Conservation (phyloP, 208 protist genomes). For the Trypanosoma theileri region DNA sequence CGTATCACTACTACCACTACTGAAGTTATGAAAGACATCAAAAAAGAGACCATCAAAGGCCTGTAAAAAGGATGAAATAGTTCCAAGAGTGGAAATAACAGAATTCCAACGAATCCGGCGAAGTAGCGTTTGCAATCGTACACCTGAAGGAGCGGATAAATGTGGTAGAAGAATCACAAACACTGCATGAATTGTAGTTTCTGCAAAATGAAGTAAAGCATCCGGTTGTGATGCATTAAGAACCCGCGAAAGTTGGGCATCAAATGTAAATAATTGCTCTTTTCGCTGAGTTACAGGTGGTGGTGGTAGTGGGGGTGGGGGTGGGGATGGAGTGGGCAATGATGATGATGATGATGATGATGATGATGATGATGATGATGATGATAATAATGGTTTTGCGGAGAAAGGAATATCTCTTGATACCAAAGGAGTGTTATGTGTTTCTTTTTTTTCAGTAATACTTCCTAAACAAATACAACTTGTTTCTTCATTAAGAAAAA, state of each 20-base stretch:
- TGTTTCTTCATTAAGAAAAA: slow-evolving; percentile 1
- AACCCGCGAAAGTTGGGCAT: slow-evolving; percentile 22
- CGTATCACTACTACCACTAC: neutral
- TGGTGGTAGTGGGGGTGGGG: neutral
- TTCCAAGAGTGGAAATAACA: slow-evolving; percentile 26
- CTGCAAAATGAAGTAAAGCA: slow-evolving; percentile 24
- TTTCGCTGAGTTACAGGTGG: neutral
- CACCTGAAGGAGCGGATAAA: slow-evolving; percentile 23
- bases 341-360: slow-evolving; percentile 19
- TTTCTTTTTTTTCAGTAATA: neutral
- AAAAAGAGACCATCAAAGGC: slow-evolving; percentile 47
- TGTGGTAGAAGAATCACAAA: slow-evolving; percentile 32
- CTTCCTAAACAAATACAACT: slow-evolving; percentile 8
- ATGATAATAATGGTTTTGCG: neutral
- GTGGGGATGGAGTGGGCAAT: slow-evolving; percentile 6
- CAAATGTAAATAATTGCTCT: slow-evolving; percentile 18
- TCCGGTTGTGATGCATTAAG: slow-evolving; percentile 14
- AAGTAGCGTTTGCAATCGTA: slow-evolving; percentile 18
- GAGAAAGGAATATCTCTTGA: neutral
- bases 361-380: neutral
- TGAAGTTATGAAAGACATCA: slow-evolving; percentile 7
- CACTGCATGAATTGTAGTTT: slow-evolving; percentile 29
- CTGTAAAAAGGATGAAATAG: slow-evolving; percentile 28
- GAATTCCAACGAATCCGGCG: slow-evolving; percentile 30
- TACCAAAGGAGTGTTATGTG: neutral